Evolutionary conservation across 768 basidiomycete species (phyloP).

Genomic region (Tulasnella calospora): DNA sequence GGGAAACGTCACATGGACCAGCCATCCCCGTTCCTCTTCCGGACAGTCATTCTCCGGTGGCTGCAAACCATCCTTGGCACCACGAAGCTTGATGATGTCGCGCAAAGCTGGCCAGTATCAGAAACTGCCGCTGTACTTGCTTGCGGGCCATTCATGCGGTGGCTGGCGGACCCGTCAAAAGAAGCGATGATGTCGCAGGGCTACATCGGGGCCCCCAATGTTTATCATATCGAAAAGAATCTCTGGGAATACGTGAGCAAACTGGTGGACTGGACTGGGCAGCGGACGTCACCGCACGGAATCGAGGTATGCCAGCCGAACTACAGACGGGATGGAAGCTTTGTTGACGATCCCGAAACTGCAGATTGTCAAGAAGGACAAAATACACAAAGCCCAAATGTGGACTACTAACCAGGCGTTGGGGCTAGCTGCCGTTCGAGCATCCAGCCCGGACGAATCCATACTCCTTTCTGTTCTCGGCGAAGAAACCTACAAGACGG

Average conservation of each 20-base stretch:
- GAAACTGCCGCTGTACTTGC: neutral
- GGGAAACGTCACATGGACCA: neutral
- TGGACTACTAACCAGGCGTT: neutral
- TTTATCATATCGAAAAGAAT: neutral
- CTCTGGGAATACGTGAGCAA: neutral
- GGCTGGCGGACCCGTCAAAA: neutral
- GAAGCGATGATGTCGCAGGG: neutral
- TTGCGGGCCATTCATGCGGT: neutral
- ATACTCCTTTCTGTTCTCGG: neutral
- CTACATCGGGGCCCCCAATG: neutral
- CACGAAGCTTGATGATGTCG: neutral
- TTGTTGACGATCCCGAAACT: neutral
- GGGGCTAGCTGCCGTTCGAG: neutral
- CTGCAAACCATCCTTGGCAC: neutral
- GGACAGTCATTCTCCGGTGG: neutral
- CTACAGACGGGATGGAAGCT: no score
- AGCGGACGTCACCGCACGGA: neutral
- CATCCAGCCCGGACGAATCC: neutral
- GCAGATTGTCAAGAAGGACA: neutral
- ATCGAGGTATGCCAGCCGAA: neutral
- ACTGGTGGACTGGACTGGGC: neutral
- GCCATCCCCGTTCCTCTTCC: neutral
- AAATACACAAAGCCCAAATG: neutral
- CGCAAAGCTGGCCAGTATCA: neutral
- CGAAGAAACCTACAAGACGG: neutral